Conservation (phyloP, 1,284 basidiomycete genomes). For the Pyrrhoderma lamaoense region DNA sequence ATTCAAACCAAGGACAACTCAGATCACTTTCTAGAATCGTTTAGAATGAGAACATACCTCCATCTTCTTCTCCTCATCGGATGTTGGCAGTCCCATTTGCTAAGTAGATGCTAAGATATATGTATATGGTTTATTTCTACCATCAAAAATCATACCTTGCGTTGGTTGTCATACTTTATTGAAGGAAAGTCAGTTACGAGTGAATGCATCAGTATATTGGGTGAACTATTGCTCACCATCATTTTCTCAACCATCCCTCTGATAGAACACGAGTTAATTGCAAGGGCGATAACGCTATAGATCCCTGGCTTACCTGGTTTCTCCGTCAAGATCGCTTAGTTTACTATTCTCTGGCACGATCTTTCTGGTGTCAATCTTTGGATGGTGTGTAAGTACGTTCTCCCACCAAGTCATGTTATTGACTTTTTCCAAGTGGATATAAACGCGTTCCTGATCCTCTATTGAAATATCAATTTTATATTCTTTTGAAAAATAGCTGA, state of each 20-base stretch:
- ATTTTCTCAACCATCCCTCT: conserved; percentile 99
- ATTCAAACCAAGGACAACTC: no score
- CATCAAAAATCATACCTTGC: conserved; percentile 55
- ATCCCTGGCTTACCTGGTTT: conserved; percentile 58
- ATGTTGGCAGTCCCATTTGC: conserved; percentile 95
- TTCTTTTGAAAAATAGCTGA: conserved; percentile 14
- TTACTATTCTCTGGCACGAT: conserved; percentile 96
- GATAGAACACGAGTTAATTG: conserved; percentile 14
- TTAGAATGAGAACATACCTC: conserved; percentile 63
- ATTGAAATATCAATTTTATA: conserved; percentile 11
- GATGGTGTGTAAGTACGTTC: conserved; percentile 90
- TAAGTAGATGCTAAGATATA: conserved; percentile 27
- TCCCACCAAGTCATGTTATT: conserved; percentile 96
- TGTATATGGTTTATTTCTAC: not conserved
- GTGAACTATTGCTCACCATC: conserved; percentile 71
- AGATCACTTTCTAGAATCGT: no score
- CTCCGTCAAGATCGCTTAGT: conserved; percentile 90
- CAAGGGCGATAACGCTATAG: conserved; percentile 6
- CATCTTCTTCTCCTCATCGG: conserved; percentile 84
- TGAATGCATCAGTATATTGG: conserved; percentile 17
- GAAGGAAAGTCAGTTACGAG: conserved; percentile 1
- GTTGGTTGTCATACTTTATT: conserved; percentile 89
- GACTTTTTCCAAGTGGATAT: conserved; percentile 82
- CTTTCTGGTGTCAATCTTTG: conserved; percentile 95
- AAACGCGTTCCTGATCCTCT: conserved; percentile 76